Evolutionary conservation across 2,329 filamentous ascomycete species (phyloP), one percentile per base, ranked within the genome.

Genomic region (Fusarium sp.): DNA sequence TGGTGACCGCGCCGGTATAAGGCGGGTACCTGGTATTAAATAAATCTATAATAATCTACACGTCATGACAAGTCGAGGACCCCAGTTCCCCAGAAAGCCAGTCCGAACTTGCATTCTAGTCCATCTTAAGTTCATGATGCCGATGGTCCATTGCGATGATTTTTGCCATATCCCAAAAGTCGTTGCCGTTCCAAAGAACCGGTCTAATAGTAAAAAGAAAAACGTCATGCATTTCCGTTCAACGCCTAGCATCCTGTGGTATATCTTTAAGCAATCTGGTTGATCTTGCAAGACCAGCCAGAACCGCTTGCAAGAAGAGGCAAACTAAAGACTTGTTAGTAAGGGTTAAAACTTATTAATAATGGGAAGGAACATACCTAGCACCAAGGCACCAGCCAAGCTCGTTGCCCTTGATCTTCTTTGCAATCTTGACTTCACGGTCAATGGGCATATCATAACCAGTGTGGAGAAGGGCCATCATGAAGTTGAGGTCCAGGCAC

Each of bases 401-500:
- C 84, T 99, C 97, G 80, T 98, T 98, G 60, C 90, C 91, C 84
- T 97, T 95, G 78, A 99, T 97, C 87, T 98, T 97, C 92, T 99
- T 99, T 65, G 95, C 96, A 78, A 98, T 97, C 86, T 93, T 95
- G 72, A 99, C 94, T 82, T 99, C 96, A 42, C 97, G 89, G 73
- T 97, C 93, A 75, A 98, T 91, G 6, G 95, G 95, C 94, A 99
- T 98, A 74, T 98, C 96, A 77, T 99, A 99, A 5, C 96, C 96
- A 8, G 94, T 97, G 81, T 98, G 95, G 58, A 98, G 84, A 61
- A 99, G 85, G 27, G 93, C 93, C 75, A 97, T 84, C 94, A 98
- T 98, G 79, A 98, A 99, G 84, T 93, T 99, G 75, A 99, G 84
- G 81, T 99, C 96, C 76, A 99, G 83, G 82, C 96, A 99, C 81